Evolutionary conservation across 331 rosid species (phyloP).

Genomic region (Pyracantha coccinea): DNA sequence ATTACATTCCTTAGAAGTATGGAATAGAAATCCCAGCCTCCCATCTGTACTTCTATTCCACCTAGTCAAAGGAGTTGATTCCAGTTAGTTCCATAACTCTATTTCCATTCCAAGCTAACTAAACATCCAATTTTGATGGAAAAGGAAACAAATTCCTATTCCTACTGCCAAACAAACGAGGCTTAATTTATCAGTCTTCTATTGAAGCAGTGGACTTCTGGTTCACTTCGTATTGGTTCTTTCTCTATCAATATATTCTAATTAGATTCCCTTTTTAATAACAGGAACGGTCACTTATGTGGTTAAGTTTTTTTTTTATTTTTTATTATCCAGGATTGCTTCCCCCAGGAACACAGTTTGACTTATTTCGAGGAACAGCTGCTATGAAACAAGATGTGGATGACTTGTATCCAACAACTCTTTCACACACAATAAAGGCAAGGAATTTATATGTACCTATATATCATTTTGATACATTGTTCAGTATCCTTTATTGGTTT

Average conservation of each 20-base stretch:
- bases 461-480: background rate
- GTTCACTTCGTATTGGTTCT: background rate
- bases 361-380: conserved; percentile 94
- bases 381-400: conserved; percentile 99
- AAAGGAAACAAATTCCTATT: too few species aligned
- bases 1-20: too few species aligned
- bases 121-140: too few species aligned
- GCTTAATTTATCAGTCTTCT: background rate
- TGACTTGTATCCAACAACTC: conserved; percentile 82
- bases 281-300: background rate
- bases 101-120: too few species aligned
- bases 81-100: too few species aligned
- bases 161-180: too few species aligned
- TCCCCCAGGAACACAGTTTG: conserved; percentile 98
- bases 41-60: too few species aligned
- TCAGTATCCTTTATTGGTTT: background rate
- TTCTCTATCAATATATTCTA: background rate
- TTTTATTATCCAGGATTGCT: conserved; percentile 53
- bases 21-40: too few species aligned
- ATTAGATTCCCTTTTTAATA: background rate
- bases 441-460: background rate
- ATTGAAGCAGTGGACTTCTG: background rate
- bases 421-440: conserved; percentile 94
- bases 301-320: background rate
- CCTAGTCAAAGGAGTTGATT: too few species aligned